Evolutionary conservation across 441 rosid species (phyloP).

Genomic region (Corymbia citriodora): DNA sequence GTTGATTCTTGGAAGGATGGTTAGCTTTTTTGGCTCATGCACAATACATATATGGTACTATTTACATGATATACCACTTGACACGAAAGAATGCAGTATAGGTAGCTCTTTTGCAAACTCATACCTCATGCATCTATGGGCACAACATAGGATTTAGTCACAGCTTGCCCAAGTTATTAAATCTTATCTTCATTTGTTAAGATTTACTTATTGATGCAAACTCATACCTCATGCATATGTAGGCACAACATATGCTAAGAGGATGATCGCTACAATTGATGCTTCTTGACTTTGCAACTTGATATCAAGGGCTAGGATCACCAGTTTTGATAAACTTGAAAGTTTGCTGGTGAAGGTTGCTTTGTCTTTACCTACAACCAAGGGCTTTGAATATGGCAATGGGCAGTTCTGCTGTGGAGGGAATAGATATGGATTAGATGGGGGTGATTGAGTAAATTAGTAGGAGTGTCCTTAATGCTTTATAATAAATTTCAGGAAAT

Average conservation of each 20-base stretch:
- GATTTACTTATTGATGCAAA: not conserved
- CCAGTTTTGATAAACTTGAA: slow-evolving; percentile 1
- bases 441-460: not conserved
- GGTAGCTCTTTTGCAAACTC: not conserved
- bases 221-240: no score
- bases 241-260: no score
- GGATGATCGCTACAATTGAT: no score
- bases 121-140: not conserved
- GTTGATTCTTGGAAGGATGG: no score
- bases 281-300: no score
- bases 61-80: not conserved
- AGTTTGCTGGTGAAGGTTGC: slow-evolving; percentile 89
- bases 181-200: not conserved
- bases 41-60: not conserved
- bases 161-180: not conserved
- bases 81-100: not conserved
- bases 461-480: not conserved
- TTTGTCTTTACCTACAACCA: slow-evolving; percentile 91
- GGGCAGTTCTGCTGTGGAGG: slow-evolving; percentile 25
- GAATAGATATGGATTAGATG: not conserved
- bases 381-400: slow-evolving; percentile 94
- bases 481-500: slow-evolving; percentile 46
- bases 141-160: not conserved
- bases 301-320: no score
- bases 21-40: not conserved